Percentiles rank a stretch among this genome's conserved stretches.
phyloP scores from a whole-genome alignment of 495 filamentous ascomycete genomes.

The Neurospora sp. region DNA sequence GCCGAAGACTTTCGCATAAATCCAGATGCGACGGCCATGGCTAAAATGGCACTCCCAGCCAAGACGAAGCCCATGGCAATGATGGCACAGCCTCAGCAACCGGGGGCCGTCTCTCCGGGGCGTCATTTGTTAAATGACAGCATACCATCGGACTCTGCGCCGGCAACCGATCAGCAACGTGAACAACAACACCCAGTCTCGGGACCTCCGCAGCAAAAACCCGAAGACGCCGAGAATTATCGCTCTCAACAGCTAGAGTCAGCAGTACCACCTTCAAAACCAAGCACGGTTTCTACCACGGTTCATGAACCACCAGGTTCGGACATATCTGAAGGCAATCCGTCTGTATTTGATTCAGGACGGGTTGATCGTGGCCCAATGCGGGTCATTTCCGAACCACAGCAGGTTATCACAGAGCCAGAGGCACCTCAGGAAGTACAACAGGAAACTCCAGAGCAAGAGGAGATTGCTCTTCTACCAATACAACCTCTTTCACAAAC shows the following conservation, averaged over 20 bases:
- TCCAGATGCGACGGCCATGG: not conserved
- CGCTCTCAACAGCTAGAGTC: not conserved
- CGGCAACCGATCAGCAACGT: not conserved
- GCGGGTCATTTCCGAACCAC: not conserved
- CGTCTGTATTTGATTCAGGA: not conserved
- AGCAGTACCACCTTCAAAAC: not conserved
- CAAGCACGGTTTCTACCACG: not conserved
- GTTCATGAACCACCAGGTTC: not conserved
- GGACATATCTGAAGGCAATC: not conserved
- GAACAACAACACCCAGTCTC: not conserved
- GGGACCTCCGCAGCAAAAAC: not conserved
- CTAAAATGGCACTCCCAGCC: not conserved
- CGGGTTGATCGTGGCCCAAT: not conserved
- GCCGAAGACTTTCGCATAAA: slow-evolving; percentile 18
- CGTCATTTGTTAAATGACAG: not conserved
- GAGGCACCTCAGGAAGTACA: not conserved
- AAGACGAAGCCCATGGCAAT: not conserved
- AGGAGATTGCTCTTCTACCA: not conserved
- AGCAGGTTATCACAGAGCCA: not conserved
- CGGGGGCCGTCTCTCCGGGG: not conserved
- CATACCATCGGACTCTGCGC: not conserved
- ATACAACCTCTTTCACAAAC: not conserved
- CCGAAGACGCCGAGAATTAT: not conserved
- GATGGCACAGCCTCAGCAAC: not conserved
- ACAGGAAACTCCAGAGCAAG: not conserved